These are phyloP conservation scores for Botrytis byssoidea DNA, from an alignment of 2,329 filamentous ascomycete genomes.

Conservation along the genomic window DNA sequence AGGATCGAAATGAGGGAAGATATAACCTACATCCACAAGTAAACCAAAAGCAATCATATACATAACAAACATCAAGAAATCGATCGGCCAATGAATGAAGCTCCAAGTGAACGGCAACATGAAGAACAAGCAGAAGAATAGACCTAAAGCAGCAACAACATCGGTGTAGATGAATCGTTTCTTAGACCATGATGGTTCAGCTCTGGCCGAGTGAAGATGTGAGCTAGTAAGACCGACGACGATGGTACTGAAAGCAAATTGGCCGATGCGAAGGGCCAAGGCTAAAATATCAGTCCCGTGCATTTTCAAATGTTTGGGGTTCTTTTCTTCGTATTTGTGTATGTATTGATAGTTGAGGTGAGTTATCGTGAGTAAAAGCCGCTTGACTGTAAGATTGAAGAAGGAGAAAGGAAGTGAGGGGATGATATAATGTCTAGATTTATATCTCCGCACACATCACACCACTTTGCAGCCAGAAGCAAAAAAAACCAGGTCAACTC, in stretches of 20 bases:
- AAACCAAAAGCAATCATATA: slow-evolving; percentile 57
- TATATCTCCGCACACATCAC: slow-evolving; percentile 5
- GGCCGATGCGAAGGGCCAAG: slow-evolving; percentile 1
- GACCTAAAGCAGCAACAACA: slow-evolving; percentile 56
- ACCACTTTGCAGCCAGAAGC: neutral
- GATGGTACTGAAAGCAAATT: slow-evolving; percentile 8
- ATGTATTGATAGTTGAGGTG: neutral
- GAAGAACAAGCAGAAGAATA: slow-evolving; percentile 69
- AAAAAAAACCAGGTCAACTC: neutral
- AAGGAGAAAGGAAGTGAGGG: neutral
- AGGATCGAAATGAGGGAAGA: neutral
- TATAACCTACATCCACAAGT: slow-evolving; percentile 11
- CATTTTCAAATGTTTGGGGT: neutral
- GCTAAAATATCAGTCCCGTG: neutral
- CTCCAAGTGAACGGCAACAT: slow-evolving; percentile 66
- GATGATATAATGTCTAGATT: neutral
- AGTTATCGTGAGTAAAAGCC: neutral
- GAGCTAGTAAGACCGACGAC: slow-evolving; percentile 6
- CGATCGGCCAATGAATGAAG: slow-evolving; percentile 70
- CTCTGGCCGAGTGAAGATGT: slow-evolving; percentile 1
- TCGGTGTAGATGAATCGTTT: slow-evolving; percentile 23
- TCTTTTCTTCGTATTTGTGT: neutral
- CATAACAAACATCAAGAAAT: slow-evolving; percentile 64
- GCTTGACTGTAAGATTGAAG: neutral
- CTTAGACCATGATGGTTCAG: neutral